Evolutionary conservation across 192 early-diverging fungal species (phyloP).

Genomic region (Rhizoclosmatium sp.): DNA sequence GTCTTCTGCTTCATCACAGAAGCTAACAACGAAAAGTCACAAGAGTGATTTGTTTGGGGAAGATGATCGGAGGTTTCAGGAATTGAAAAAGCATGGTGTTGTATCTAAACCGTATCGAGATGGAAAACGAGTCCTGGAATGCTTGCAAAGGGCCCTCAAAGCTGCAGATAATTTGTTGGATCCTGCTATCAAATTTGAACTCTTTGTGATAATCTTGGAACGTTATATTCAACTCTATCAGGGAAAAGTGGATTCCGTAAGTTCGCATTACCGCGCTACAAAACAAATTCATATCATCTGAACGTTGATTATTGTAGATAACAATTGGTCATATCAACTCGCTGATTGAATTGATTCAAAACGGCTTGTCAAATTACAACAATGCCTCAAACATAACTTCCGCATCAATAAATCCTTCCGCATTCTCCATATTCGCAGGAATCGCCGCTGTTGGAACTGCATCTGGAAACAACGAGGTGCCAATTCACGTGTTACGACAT

Average conservation of each 20-base stretch:
- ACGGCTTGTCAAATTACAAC: slow-evolving; percentile 53
- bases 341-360: slow-evolving; percentile 92
- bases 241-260: slow-evolving; percentile 83
- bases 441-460: background rate
- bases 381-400: background rate
- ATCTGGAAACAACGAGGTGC: background rate
- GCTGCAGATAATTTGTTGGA: slow-evolving; percentile 94
- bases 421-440: background rate
- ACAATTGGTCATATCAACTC: slow-evolving; percentile 92
- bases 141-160: slow-evolving; percentile 90
- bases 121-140: slow-evolving; percentile 85
- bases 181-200: slow-evolving; percentile 80
- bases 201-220: slow-evolving; percentile 96
- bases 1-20: too few species aligned
- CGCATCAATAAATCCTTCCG: background rate
- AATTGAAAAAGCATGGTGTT: slow-evolving; percentile 59
- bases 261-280: slow-evolving; percentile 23
- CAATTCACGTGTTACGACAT: background rate
- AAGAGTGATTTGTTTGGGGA: slow-evolving; percentile 3
- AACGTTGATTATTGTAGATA: slow-evolving; percentile 58
- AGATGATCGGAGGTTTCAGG: slow-evolving; percentile 5
- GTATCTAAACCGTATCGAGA: slow-evolving; percentile 66
- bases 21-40: too few species aligned
- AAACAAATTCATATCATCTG: background rate
- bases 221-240: slow-evolving; percentile 93